A percentile compares a stretch with the other conserved stretches of the same genome.
phyloP scores from a whole-genome alignment of 1,284 basidiomycete species.

The Apiotrichum sp. region DNA sequence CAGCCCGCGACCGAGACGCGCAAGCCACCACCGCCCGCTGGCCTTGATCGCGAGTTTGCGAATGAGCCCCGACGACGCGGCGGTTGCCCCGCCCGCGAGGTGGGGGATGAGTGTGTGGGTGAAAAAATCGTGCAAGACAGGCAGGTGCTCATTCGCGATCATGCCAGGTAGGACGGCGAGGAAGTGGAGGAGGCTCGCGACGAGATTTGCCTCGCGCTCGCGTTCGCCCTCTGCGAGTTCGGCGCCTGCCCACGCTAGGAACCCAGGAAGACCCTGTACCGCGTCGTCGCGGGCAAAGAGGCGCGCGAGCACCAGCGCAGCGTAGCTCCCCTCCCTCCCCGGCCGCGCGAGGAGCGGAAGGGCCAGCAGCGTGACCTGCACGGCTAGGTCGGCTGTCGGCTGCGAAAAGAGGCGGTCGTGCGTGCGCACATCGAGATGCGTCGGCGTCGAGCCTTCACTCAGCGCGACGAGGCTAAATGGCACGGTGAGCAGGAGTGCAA shows the following conservation, averaged over 20 bases:
- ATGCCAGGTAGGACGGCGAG: slow-evolving; percentile 37
- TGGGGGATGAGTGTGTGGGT: slow-evolving; percentile 31
- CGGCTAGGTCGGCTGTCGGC: slow-evolving; percentile 59
- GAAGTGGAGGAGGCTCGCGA: slow-evolving; percentile 33
- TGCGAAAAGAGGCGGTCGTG: slow-evolving; percentile 59
- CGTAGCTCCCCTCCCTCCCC: slow-evolving; percentile 42
- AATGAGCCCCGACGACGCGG: slow-evolving; percentile 36
- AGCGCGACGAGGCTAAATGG: slow-evolving; percentile 87
- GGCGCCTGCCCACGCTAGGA: slow-evolving; percentile 30
- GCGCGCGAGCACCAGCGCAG: slow-evolving; percentile 41
- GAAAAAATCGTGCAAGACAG: slow-evolving; percentile 29
- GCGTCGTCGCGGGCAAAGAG: slow-evolving; percentile 43
- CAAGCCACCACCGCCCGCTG: slow-evolving; percentile 43
- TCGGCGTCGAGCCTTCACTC: slow-evolving; percentile 7
- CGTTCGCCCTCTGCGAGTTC: slow-evolving; percentile 35
- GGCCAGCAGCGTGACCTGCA: slow-evolving; percentile 49
- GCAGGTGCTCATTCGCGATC: slow-evolving; percentile 28
- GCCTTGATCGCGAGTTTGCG: slow-evolving; percentile 44
- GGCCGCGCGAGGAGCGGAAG: slow-evolving; percentile 38
- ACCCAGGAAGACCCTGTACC: slow-evolving; percentile 29
- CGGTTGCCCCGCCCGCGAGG: slow-evolving; percentile 35
- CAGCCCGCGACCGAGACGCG: slow-evolving; percentile 22
- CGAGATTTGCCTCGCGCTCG: slow-evolving; percentile 33
- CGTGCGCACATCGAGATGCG: slow-evolving; percentile 58
- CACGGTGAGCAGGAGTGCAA: slow-evolving; percentile 86